Percentiles rank a stretch among this genome's conserved stretches.
phyloP scores from a whole-genome alignment of 192 early-diverging fungal species.

The Backusella liffmaniae region DNA sequence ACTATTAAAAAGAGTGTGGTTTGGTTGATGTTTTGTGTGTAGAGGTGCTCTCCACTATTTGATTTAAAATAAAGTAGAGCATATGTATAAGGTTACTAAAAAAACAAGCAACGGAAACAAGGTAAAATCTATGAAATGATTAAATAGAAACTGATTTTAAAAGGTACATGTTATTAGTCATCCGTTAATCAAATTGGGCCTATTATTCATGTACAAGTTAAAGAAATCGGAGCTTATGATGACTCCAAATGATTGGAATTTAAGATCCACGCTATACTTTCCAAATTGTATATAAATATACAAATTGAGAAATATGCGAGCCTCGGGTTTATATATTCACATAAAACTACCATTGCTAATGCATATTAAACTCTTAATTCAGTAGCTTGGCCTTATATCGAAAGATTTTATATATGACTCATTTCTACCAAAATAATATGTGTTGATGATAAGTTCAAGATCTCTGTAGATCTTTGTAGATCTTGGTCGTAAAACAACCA shows the following conservation, averaged over 20 bases:
- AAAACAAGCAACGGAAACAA: no score
- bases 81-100: no score
- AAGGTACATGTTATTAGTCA: not conserved
- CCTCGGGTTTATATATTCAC: not conserved
- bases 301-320: not conserved
- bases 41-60: not conserved
- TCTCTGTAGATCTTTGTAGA: not conserved
- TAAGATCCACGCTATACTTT: not conserved
- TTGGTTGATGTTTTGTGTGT: no score
- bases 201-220: constrained; percentile 1
- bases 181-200: not conserved
- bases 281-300: not conserved
- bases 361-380: not conserved
- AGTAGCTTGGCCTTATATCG: not conserved
- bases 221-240: not conserved
- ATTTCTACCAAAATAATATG: not conserved
- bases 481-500: not conserved
- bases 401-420: not conserved
- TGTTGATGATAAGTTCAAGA: not conserved
- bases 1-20: no score
- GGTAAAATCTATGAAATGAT: not conserved
- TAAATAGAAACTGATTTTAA: not conserved
- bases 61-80: no score
- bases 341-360: not conserved
- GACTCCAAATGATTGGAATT: not conserved